Evolutionary conservation across 2,329 filamentous ascomycete genomes (phyloP).

Genomic region (Ramichloridium luteum): DNA sequence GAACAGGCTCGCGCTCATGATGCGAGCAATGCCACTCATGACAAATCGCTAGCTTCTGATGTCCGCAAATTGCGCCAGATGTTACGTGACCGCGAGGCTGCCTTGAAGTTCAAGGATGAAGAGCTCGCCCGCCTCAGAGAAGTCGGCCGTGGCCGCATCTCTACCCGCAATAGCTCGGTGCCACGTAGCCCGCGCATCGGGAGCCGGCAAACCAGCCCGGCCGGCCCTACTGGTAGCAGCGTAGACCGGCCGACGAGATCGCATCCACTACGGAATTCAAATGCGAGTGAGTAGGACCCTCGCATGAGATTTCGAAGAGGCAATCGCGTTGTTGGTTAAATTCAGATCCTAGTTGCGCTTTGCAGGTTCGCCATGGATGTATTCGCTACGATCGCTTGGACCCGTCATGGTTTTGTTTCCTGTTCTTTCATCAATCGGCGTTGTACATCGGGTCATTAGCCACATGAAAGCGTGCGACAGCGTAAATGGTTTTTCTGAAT

Average conservation of each 20-base stretch:
- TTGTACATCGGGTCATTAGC: too few relatives aligned
- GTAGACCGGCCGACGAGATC: not conserved
- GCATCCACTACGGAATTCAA: constrained; percentile 6
- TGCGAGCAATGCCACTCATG: constrained; percentile 15
- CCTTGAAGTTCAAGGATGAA: constrained; percentile 23
- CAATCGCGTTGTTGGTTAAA: too few relatives aligned
- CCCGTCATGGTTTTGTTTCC: too few relatives aligned
- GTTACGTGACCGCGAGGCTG: constrained; percentile 18
- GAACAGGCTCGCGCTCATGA: constrained; percentile 17
- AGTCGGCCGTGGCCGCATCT: constrained; percentile 22
- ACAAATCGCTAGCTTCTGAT: constrained; percentile 15
- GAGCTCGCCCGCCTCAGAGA: constrained; percentile 24
- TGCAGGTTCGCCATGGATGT: too few relatives aligned
- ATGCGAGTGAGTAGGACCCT: not conserved
- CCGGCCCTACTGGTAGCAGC: constrained; percentile 6
- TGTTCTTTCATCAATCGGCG: too few relatives aligned
- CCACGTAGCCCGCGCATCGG: constrained; percentile 25
- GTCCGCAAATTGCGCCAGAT: constrained; percentile 18
- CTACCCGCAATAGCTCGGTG: constrained; percentile 26
- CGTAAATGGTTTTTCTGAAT: too few relatives aligned
- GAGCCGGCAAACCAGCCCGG: constrained; percentile 22
- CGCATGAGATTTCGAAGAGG: too few relatives aligned
- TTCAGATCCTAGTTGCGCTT: too few relatives aligned
- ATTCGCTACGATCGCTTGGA: too few relatives aligned
- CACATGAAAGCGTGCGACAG: too few relatives aligned